Evolutionary conservation across 2,329 filamentous ascomycete genomes (phyloP), one percentile per base, ranked within the genome.

Genomic region (Aspergillus brasiliensis): DNA sequence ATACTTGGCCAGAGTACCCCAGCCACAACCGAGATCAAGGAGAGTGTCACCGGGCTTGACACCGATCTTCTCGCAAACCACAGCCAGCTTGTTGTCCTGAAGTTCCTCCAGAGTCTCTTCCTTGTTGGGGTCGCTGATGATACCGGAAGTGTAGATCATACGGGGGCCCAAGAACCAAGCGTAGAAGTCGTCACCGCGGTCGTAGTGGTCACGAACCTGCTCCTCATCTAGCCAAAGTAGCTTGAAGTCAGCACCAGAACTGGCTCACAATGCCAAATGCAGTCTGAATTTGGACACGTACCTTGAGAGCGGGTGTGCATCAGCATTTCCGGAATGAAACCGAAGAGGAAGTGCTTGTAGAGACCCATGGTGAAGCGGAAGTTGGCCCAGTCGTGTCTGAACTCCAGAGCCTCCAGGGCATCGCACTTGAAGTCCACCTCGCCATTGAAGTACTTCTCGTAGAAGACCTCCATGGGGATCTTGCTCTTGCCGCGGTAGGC

Each of bases 161-260:
- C 94, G 93, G 61, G 94, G 94, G 63, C 95, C 95, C 65, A 98
- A 86, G 85, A 98, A 98, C 92, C 93, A 99, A 76, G 87, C 90
- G 83, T 99, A 99, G 82, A 97, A 97, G 80, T 98, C 95, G 77
- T 99, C 92, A 74, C 95, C 95, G 66, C 92, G 89, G 84, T 98
- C 95, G 80, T 99, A 99, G 83, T 97, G 92, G 78, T 93, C 92
- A 75, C 93, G 92, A 59, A 98, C 93, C 81, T 98, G 95, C 79
- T 98, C 94, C 85, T 97, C 93, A 70, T 98, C 94, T 92, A 67
- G 37, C 48, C 11, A 42, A 27, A n/a, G 65, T 27, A 44, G 42
- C 46, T 46, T 40, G 59, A 13, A 58, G 28, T 51, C 25, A 25
- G 25, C 40, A 17, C 27, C 13, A 17, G 53, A 19, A 19, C 17